Evolutionary conservation across 495 filamentous ascomycete species (phyloP), one percentile per base, ranked within the genome.

Genomic region (Talaromyces ruber): DNA sequence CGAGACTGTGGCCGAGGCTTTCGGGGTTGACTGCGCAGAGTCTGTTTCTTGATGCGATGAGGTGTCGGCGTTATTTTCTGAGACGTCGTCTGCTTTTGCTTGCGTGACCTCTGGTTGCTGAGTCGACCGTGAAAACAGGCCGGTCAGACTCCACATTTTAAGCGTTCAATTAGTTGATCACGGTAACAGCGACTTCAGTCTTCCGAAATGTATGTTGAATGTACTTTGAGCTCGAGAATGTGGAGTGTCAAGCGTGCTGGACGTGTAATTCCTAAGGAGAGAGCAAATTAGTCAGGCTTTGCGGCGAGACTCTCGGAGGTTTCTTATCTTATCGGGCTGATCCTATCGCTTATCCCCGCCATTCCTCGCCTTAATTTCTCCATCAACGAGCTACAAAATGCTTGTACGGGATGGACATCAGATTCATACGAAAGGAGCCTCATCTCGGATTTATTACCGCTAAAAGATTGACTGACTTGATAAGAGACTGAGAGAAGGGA

Each of bases 11-110:
- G 70, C 68, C 29, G 71, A 71, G 4, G 78, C 76, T 65, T 82
- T 82, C 4, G 83, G 82, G 6, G 82, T 84, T 1, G 72, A 73
- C 58, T 81, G 76, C 3, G 74, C 62, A 39, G 74, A 77, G 6
- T 75, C 68, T 53, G 56, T 30, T 22, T 59, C 30, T 39, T 39
- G 34, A 39, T 39, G 34, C 58, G 54, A 57, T 29, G 52, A 26
- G 14, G 54, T 22, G 26, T 57, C 52, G 16, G 54, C n/a, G 11
- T 56, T 18, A 14, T 32, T 21, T 57, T 30, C 26, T 9, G 16
- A 16, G 18, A 34, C 5, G 26, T 57, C 54, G 29, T 34, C 29
- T 57, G 54, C 4, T 57, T 57, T 25, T 14, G 26, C 54, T 34
- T 22, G 54, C 16, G 29, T 4, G n/a, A 34, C 29, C 22, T 34